Evolutionary conservation across 441 rosid genomes (phyloP).

Genomic region (Manihot esculenta): DNA sequence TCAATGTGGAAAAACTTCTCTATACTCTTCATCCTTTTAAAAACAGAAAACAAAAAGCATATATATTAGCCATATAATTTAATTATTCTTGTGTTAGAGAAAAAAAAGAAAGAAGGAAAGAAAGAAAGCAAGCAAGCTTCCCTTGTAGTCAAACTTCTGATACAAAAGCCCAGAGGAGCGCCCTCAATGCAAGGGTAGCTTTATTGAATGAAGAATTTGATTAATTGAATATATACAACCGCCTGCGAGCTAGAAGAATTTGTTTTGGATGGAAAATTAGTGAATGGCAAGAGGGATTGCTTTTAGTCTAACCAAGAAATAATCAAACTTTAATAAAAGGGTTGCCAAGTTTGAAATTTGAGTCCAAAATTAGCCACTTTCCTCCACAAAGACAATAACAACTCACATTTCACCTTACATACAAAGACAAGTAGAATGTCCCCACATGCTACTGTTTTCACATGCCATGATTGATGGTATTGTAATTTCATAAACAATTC

Average conservation of each 20-base stretch:
- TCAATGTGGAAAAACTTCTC: constrained; percentile 2
- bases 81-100: background rate
- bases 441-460: constrained; percentile 21
- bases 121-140: no score
- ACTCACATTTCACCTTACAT: background rate
- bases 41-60: background rate
- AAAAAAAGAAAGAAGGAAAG: no score
- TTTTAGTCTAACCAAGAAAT: constrained; percentile 8
- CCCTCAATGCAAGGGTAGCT: background rate
- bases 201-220: no score
- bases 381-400: background rate
- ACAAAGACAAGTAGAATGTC: constrained; percentile 4
- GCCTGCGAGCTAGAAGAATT: no score
- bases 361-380: constrained; percentile 12
- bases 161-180: background rate
- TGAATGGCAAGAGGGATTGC: background rate
- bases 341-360: constrained; percentile 20
- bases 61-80: background rate
- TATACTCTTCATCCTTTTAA: background rate
- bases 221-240: no score
- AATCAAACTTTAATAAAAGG: constrained; percentile 15
- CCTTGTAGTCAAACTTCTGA: constrained; percentile 1
- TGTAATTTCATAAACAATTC: constrained; percentile 11
- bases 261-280: no score
- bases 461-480: constrained; percentile 30